phyloP scores from a whole-genome alignment of 2,329 filamentous ascomycete genomes.

The Pseudocercospora pini-densiflorae region DNA sequence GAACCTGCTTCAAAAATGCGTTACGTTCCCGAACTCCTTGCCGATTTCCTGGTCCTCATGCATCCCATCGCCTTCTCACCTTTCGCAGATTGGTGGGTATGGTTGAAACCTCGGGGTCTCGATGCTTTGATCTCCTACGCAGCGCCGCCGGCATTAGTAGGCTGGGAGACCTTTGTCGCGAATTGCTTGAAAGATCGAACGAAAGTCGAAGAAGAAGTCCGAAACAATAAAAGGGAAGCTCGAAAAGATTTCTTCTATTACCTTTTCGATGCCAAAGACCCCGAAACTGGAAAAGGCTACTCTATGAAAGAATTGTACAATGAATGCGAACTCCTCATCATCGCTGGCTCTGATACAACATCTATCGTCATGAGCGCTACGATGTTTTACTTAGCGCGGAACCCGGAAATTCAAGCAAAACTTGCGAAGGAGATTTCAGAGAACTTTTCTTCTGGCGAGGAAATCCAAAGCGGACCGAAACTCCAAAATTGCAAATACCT shows the following conservation, averaged over 20 bases:
- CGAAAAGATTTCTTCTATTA: slow-evolving; percentile 29
- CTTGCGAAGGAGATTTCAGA: slow-evolving; percentile 37
- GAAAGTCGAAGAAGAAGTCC: slow-evolving; percentile 32
- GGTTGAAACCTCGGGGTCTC: slow-evolving; percentile 33
- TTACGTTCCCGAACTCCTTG: slow-evolving; percentile 23
- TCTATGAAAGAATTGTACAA: slow-evolving; percentile 24
- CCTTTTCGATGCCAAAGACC: slow-evolving; percentile 30
- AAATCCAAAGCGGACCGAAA: slow-evolving; percentile 34
- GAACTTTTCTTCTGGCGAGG: slow-evolving; percentile 38
- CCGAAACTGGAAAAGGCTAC: slow-evolving; percentile 31
- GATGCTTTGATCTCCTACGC: slow-evolving; percentile 49
- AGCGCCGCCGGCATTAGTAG: slow-evolving; percentile 44
- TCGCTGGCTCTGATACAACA: slow-evolving; percentile 36
- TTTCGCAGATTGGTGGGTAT: slow-evolving; percentile 25
- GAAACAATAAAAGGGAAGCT: slow-evolving; percentile 11
- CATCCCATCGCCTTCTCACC: slow-evolving; percentile 24
- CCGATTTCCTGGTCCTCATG: slow-evolving; percentile 21
- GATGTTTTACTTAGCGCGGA: slow-evolving; percentile 40
- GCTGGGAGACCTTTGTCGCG: slow-evolving; percentile 50
- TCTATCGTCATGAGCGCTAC: slow-evolving; percentile 36
- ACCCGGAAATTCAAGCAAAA: slow-evolving; percentile 35
- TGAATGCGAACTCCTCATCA: slow-evolving; percentile 31
- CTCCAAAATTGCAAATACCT: slow-evolving; percentile 46
- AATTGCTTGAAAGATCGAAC: slow-evolving; percentile 49
- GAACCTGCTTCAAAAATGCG: slow-evolving; percentile 42